phyloP scores from a whole-genome alignment of 352 stramenopile species.

The Globisporangium parvum region DNA sequence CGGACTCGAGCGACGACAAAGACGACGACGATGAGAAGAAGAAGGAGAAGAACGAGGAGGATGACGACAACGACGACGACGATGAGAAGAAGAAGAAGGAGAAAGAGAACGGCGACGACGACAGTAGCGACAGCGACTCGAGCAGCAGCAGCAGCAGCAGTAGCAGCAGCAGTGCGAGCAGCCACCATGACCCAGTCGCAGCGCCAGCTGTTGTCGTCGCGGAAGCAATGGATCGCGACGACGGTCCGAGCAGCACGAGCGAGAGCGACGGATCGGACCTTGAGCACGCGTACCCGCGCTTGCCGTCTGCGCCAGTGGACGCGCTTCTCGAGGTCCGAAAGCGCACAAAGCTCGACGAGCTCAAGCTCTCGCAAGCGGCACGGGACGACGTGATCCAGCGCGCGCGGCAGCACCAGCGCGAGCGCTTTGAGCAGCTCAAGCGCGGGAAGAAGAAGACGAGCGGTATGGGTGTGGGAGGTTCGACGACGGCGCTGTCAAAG shows the following conservation, averaged over 20 bases:
- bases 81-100: conserved; percentile 4
- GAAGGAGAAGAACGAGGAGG: not conserved
- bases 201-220: not conserved
- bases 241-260: conserved; percentile 38
- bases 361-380: conserved; percentile 34
- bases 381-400: conserved; percentile 33
- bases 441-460: conserved; percentile 23
- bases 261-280: conserved; percentile 50
- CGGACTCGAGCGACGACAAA: conserved; percentile 10
- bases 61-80: conserved; percentile 9
- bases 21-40: conserved; percentile 9
- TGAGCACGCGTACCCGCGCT: conserved; percentile 52
- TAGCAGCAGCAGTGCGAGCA: conserved; percentile 10
- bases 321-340: conserved; percentile 46
- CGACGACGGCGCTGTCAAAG: not conserved
- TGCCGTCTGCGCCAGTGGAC: conserved; percentile 55
- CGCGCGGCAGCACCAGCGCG: conserved; percentile 29
- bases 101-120: conserved; percentile 13
- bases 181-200: not conserved
- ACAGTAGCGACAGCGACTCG: conserved; percentile 26
- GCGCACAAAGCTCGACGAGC: conserved; percentile 42
- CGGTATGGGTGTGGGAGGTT: not conserved
- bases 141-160: conserved; percentile 19
- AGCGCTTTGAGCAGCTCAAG: conserved; percentile 26
- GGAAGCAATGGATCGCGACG: conserved; percentile 9